Percentiles rank a stretch among this genome's conserved stretches.
These are phyloP conservation scores for Carpinus viminea DNA, from an alignment of 306 rosid genomes.

Conservation along the genomic window DNA sequence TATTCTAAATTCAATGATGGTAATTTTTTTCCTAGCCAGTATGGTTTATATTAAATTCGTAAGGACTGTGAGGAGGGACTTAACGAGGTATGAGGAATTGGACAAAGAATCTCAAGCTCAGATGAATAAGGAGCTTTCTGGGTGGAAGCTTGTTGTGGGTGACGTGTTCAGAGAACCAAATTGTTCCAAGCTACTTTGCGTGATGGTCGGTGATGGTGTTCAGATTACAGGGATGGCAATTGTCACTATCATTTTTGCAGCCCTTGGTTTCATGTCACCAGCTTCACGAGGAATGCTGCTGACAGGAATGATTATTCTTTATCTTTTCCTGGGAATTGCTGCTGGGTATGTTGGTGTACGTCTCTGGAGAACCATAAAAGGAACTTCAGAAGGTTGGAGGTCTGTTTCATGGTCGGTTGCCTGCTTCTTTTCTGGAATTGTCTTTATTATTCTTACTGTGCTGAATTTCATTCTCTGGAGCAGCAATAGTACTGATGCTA, in stretches of 20 bases:
- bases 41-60: slow-evolving; percentile 90
- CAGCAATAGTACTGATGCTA: slow-evolving; percentile 90
- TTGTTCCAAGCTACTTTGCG: slow-evolving; percentile 76
- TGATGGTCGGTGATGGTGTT: slow-evolving; percentile 95
- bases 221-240: slow-evolving; percentile 90
- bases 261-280: slow-evolving; percentile 83
- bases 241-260: slow-evolving; percentile 87
- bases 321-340: slow-evolving; percentile 84
- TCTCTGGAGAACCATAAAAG: slow-evolving; percentile 87
- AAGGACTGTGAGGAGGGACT: slow-evolving; percentile 92
- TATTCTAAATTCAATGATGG: slow-evolving; percentile 72
- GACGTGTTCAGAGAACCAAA: slow-evolving; percentile 95
- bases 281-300: slow-evolving; percentile 87
- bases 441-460: slow-evolving; percentile 68
- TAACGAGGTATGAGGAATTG: slow-evolving; percentile 92
- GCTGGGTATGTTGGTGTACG: slow-evolving; percentile 95
- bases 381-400: slow-evolving; percentile 90
- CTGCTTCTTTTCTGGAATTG: slow-evolving; percentile 93
- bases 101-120: slow-evolving; percentile 97
- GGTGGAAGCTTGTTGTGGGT: slow-evolving; percentile 99
- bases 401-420: slow-evolving; percentile 79
- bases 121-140: slow-evolving; percentile 98
- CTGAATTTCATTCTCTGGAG: slow-evolving; percentile 92
- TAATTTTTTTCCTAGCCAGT: slow-evolving; percentile 88
- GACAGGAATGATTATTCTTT: slow-evolving; percentile 91